These are phyloP conservation scores for Amauroascus niger DNA, from an alignment of 2,329 filamentous ascomycete genomes.

Conservation along the genomic window DNA sequence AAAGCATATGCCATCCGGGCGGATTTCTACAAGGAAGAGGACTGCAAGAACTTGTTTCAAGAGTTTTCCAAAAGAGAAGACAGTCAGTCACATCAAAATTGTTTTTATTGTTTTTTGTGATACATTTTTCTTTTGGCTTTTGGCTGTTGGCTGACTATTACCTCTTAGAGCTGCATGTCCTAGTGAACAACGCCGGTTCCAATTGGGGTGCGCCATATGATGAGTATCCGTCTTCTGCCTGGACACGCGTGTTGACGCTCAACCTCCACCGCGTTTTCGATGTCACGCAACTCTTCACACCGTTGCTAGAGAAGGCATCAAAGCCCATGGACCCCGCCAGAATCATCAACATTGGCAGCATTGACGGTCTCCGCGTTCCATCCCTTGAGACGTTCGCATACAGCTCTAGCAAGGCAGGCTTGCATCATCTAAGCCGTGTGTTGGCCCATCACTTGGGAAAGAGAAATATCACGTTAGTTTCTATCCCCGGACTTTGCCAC, in stretches of 20 bases:
- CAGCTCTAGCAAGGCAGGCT: constrained; percentile 45
- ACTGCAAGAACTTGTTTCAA: constrained; percentile 40
- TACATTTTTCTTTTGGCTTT: background rate
- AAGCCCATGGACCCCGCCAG: constrained; percentile 37
- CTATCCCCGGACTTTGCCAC: too few species aligned
- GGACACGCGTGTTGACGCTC: constrained; percentile 48
- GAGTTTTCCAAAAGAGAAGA: constrained; percentile 40
- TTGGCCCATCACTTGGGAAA: constrained; percentile 44
- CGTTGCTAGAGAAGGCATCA: constrained; percentile 40
- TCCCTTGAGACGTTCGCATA: constrained; percentile 45
- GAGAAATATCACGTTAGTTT: constrained; percentile 45
- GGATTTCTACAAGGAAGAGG: constrained; percentile 45
- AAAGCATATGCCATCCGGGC: constrained; percentile 44
- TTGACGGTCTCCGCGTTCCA: constrained; percentile 47
- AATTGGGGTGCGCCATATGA: constrained; percentile 50
- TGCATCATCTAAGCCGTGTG: constrained; percentile 45
- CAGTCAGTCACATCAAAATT: constrained; percentile 52
- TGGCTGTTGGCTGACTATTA: constrained; percentile 25
- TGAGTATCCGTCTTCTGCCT: constrained; percentile 48
- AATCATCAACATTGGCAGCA: constrained; percentile 47
- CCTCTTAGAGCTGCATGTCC: constrained; percentile 40
- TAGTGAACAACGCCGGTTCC: constrained; percentile 46
- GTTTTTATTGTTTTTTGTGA: background rate
- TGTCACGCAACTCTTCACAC: constrained; percentile 39
- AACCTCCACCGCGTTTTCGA: constrained; percentile 48